These are phyloP conservation scores for Dothistroma septosporum DNA, from an alignment of 2,329 filamentous ascomycete genomes.

Conservation along the genomic window DNA sequence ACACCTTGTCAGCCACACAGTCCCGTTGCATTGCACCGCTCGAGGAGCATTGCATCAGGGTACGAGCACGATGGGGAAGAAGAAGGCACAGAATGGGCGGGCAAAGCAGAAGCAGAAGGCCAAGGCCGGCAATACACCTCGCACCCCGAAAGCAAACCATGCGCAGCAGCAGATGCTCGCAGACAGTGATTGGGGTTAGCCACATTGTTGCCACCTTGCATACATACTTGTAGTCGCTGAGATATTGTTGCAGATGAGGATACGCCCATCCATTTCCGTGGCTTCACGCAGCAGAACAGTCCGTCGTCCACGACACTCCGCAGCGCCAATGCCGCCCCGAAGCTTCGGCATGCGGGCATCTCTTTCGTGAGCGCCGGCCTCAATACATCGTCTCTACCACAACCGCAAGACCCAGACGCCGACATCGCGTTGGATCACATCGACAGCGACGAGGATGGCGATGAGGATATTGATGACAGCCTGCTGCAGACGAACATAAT, in stretches of 20 bases:
- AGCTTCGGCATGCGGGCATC: constrained; percentile 54
- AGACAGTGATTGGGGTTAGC: constrained; percentile 20
- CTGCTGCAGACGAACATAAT: constrained; percentile 29
- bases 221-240: constrained; percentile 9
- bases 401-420: constrained; percentile 27
- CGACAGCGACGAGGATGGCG: constrained; percentile 21
- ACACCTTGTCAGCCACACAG: neutral
- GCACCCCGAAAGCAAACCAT: constrained; percentile 2
- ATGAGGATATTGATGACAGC: constrained; percentile 26
- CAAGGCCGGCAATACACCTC: constrained; percentile 15
- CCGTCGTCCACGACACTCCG: constrained; percentile 32
- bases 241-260: constrained; percentile 15
- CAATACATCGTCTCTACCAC: constrained; percentile 34
- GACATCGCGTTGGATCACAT: constrained; percentile 17
- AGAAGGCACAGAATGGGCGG: constrained; percentile 25
- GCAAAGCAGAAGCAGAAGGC: constrained; percentile 28
- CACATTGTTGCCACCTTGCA: neutral
- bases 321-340: constrained; percentile 40
- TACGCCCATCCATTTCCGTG: constrained; percentile 25
- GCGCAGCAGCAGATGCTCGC: constrained; percentile 7
- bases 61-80: constrained; percentile 18
- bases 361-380: constrained; percentile 59
- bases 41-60: neutral
- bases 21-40: neutral
- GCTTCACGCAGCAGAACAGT: constrained; percentile 25